Conservation (phyloP, 148 eudicot species). For the Chenopodium berlandieri region DNA sequence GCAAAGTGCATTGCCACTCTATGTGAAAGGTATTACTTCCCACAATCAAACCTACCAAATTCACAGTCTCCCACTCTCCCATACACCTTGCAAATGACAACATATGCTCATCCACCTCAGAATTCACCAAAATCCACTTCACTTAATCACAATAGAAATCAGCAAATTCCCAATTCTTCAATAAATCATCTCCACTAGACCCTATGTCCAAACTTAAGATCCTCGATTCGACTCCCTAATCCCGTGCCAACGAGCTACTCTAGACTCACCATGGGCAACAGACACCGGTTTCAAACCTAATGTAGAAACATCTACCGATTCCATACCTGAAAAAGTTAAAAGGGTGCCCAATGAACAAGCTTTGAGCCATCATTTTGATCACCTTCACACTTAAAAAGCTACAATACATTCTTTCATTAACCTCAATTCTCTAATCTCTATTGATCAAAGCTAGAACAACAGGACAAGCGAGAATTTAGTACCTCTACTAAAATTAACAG, state of each 20-base stretch:
- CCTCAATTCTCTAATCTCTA: slow-evolving; percentile 35
- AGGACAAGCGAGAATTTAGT: slow-evolving; percentile 13
- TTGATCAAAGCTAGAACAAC: slow-evolving; percentile 36
- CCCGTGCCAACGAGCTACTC: slow-evolving; percentile 26
- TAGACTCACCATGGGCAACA: slow-evolving; percentile 5
- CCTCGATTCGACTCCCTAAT: background rate
- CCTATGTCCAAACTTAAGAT: background rate
- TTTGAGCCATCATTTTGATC: background rate
- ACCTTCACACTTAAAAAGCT: too few species aligned
- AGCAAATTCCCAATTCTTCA: slow-evolving; percentile 14
- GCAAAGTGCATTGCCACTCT: slow-evolving; percentile 57
- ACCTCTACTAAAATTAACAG: slow-evolving; percentile 29
- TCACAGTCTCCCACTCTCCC: slow-evolving; percentile 24
- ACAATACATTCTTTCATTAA: slow-evolving; percentile 12
- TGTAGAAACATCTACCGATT: slow-evolving; percentile 43
- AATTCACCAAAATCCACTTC: slow-evolving; percentile 16
- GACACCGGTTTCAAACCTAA: slow-evolving; percentile 16
- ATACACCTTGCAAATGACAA: slow-evolving; percentile 31
- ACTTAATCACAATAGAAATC: slow-evolving; percentile 24
- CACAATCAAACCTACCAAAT: slow-evolving; percentile 36
- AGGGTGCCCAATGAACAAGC: slow-evolving; percentile 13
- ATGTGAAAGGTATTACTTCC: slow-evolving; percentile 49
- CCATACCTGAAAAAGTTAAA: slow-evolving; percentile 43
- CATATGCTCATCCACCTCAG: slow-evolving; percentile 9
- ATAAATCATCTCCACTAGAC: slow-evolving; percentile 32